Percentiles rank a stretch among this genome's conserved stretches.
These are phyloP conservation scores for Penicillium paxilli DNA, from an alignment of 495 filamentous ascomycete species.

Conservation along the genomic window DNA sequence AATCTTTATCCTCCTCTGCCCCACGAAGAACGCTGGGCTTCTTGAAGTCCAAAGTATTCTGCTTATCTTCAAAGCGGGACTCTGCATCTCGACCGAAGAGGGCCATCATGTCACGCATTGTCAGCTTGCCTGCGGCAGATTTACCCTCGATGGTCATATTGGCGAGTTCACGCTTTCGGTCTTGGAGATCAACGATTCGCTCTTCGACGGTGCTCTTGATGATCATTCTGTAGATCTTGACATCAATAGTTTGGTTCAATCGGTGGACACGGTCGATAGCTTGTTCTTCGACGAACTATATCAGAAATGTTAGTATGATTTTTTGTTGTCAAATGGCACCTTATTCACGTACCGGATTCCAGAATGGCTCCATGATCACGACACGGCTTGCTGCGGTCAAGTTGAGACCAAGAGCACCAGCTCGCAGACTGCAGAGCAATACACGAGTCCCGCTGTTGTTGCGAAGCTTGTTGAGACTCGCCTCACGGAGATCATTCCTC, in stretches of 20 bases:
- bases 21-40: slow-evolving; percentile 29
- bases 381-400: slow-evolving; percentile 91
- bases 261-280: slow-evolving; percentile 98
- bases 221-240: slow-evolving; percentile 91
- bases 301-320: slow-evolving; percentile 21
- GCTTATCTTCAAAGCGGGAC: slow-evolving; percentile 35
- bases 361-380: slow-evolving; percentile 95
- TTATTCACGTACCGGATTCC: slow-evolving; percentile 77
- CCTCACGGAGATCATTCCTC: slow-evolving; percentile 91
- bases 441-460: slow-evolving; percentile 72
- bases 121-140: slow-evolving; percentile 73
- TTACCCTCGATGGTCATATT: slow-evolving; percentile 82
- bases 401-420: slow-evolving; percentile 90
- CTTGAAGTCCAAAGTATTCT: slow-evolving; percentile 30
- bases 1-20: slow-evolving; percentile 19
- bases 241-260: slow-evolving; percentile 90
- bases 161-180: slow-evolving; percentile 87
- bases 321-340: not conserved
- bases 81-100: slow-evolving; percentile 82
- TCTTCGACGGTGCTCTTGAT: slow-evolving; percentile 85
- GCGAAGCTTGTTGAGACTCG: slow-evolving; percentile 71
- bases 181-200: slow-evolving; percentile 86
- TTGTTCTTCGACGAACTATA: slow-evolving; percentile 91
- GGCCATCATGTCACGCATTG: slow-evolving; percentile 89
- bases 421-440: slow-evolving; percentile 88